Conservation (phyloP, 2,329 filamentous ascomycete genomes). For the Talaromyces sp. region DNA sequence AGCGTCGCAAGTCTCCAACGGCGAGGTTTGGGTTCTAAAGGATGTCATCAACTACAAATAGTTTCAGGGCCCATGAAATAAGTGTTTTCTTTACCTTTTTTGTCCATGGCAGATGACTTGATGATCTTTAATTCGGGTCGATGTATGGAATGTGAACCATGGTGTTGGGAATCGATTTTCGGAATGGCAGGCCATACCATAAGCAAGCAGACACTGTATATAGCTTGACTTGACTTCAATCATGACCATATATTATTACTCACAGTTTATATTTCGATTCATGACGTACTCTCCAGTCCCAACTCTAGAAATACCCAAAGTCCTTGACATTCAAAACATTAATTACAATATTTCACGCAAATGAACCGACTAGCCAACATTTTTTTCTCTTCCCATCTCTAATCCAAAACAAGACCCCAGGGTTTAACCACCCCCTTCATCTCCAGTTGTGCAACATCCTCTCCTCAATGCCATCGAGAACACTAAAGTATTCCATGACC, state of each 20-base stretch:
- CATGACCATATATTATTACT: not conserved
- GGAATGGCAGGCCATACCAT: not conserved
- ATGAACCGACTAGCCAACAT: not conserved
- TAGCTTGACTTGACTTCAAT: not conserved
- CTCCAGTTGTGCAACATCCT: slow-evolving; percentile 61
- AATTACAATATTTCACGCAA: not conserved
- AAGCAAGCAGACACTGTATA: not conserved
- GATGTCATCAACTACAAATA: slow-evolving; percentile 53
- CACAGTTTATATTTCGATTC: not conserved
- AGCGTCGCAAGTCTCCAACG: slow-evolving; percentile 74
- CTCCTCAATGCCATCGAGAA: slow-evolving; percentile 82
- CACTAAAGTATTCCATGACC: slow-evolving; percentile 89
- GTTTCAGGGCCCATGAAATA: not conserved
- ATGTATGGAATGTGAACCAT: not conserved
- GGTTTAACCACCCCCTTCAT: not conserved
- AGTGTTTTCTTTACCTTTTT: not conserved
- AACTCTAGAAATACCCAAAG: not conserved
- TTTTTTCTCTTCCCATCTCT: not conserved
- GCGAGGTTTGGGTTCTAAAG: slow-evolving; percentile 77
- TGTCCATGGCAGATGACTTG: not conserved
- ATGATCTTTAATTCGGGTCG: not conserved
- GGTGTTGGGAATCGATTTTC: not conserved
- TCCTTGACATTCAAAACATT: not conserved
- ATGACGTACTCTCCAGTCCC: not conserved
- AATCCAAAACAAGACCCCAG: not conserved